Conservation (phyloP, 1,284 basidiomycete species). For the Leccinum huronense region DNA sequence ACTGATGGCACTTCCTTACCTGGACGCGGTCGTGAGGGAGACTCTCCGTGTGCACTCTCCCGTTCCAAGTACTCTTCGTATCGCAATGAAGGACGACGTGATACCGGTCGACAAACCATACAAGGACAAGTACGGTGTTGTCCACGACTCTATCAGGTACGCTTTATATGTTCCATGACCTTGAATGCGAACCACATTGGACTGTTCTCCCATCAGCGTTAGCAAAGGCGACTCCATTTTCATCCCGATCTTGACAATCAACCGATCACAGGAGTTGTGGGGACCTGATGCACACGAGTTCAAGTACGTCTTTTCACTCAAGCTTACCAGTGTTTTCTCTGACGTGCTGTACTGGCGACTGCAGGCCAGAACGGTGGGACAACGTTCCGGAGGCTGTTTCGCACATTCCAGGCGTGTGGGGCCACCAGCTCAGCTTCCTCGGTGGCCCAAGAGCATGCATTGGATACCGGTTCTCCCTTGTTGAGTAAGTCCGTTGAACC, state of each 20-base stretch:
- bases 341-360: neutral
- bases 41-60: conserved; percentile 5
- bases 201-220: neutral
- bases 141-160: conserved; percentile 1
- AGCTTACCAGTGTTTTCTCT: neutral
- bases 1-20: conserved; percentile 1
- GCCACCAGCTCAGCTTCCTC: conserved; percentile 59
- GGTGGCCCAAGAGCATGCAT: conserved; percentile 63
- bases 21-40: conserved; percentile 4
- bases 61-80: neutral
- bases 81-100: conserved; percentile 3
- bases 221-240: conserved; percentile 1
- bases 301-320: neutral
- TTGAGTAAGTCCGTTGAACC: conserved; percentile 46
- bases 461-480: conserved; percentile 67
- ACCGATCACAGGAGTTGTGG: conserved; percentile 2
- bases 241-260: conserved; percentile 1
- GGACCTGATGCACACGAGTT: conserved; percentile 5
- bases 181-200: neutral
- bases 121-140: neutral
- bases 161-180: neutral
- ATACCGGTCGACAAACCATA: conserved; percentile 2
- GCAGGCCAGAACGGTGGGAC: conserved; percentile 60
- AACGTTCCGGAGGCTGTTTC: conserved; percentile 43
- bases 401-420: conserved; percentile 57